Percentiles rank a stretch among this genome's conserved stretches.
phyloP scores from a whole-genome alignment of 2,329 filamentous ascomycete genomes.

The Aspergillus awamori region DNA sequence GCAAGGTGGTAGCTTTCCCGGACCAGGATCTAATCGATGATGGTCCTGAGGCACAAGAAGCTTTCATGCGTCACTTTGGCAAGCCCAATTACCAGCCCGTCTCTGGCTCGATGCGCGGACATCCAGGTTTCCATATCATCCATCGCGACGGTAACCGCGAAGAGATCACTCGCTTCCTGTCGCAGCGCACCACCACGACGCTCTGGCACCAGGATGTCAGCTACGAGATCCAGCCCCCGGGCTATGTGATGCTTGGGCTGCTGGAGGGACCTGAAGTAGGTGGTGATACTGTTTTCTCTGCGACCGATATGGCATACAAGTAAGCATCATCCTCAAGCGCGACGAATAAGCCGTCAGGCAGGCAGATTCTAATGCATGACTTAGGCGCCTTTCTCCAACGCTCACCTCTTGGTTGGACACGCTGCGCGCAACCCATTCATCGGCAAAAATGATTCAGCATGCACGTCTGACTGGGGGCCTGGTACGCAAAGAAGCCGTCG shows the following conservation, averaged over 20 bases:
- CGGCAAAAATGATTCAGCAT: constrained; percentile 50
- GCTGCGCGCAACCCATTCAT: constrained; percentile 44
- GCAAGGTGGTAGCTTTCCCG: constrained; percentile 58
- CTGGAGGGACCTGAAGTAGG: constrained; percentile 55
- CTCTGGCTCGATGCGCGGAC: constrained; percentile 44
- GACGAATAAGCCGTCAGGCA: constrained; percentile 1
- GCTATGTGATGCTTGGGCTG: constrained; percentile 53
- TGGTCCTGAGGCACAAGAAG: constrained; percentile 46
- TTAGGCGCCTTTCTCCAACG: constrained; percentile 53
- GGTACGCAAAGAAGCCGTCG: constrained; percentile 49
- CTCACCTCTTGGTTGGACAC: constrained; percentile 43
- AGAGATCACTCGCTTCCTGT: constrained; percentile 48
- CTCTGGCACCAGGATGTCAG: constrained; percentile 55
- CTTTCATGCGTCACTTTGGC: constrained; percentile 51
- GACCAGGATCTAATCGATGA: constrained; percentile 54
- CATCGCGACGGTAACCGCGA: constrained; percentile 49
- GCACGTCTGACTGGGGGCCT: constrained; percentile 46
- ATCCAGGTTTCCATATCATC: constrained; percentile 52
- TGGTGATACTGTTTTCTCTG: constrained; percentile 52
- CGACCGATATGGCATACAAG: constrained; percentile 50
- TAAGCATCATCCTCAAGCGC: constrained; percentile 24
- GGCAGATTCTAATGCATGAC: constrained; percentile 7
- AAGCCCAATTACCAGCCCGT: constrained; percentile 51
- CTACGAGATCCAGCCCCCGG: constrained; percentile 52
- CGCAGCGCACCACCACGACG: constrained; percentile 50